These are phyloP conservation scores for Angophora floribunda DNA, from an alignment of 345 rosid genomes.

Conservation along the genomic window DNA sequence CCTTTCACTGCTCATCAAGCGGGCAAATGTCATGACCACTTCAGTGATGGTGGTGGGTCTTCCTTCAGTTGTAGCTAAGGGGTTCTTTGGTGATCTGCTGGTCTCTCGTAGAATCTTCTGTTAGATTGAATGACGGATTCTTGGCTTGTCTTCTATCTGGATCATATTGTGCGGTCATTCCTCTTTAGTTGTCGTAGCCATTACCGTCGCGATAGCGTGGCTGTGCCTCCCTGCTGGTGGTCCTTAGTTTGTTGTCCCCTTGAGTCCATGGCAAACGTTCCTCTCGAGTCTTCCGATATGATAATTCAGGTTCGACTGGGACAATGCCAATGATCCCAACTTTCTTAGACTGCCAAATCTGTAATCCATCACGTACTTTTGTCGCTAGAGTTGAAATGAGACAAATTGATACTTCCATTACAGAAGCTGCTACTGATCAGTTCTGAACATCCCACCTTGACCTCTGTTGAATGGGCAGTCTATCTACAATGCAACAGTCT, in stretches of 20 bases:
- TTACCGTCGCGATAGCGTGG: background rate
- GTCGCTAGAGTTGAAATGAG: background rate
- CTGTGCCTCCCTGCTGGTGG: background rate
- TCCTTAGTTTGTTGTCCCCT: background rate
- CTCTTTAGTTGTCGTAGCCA: background rate
- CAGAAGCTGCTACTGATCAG: background rate
- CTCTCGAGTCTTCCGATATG: background rate
- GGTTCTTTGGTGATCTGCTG: background rate
- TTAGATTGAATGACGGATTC: background rate
- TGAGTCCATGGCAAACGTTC: background rate
- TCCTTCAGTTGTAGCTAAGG: background rate
- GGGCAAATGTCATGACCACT: background rate
- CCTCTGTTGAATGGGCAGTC: background rate
- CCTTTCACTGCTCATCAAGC: background rate
- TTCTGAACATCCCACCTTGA: background rate
- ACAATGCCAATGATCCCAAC: background rate
- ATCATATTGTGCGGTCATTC: background rate
- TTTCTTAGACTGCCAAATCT: background rate
- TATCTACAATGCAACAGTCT: background rate
- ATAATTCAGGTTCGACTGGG: background rate
- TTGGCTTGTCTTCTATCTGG: background rate
- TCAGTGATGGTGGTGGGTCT: background rate
- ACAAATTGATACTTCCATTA: background rate
- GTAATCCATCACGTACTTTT: background rate
- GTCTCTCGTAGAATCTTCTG: background rate